Base-by-base conservation (phyloP, 169 alveolate species). In the Plasmodium gaboni region DNA sequence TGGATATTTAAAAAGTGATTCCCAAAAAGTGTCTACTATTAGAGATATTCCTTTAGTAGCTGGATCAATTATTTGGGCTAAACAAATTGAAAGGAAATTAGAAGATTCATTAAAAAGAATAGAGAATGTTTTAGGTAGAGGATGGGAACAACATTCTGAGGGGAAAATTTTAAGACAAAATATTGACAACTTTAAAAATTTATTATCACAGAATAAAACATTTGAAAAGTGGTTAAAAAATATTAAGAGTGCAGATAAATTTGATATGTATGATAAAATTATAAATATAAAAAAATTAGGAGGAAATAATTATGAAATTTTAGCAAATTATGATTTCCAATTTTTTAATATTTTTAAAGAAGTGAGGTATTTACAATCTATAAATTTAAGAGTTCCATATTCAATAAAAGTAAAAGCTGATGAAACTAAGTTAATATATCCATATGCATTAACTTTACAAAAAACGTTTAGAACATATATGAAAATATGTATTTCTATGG, bases 11-110 rank as follows among this genome's bases (percentile, higher is more conserved):
- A 96, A 94, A 19, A 96, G 98, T 78, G 95, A 97, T 70, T 98
- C 98, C 3, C 95, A 96, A 44, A 95, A 92, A 68, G 94, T 98
- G 72, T 93, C 98, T 50, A 89, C 95, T 68, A 94, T 96, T 53
- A 94, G 99, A 63, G 99, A 98, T 74, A 94, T 98, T 80, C 99
- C 99, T 0, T 93, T 95, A 10, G 95, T 97, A 13, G 96, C 99
- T 68, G 99, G 99, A 26, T 93, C 96, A 86, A 95, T 98, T 19
- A 96, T 98, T 1, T 98, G 99, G 99, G 96, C 96, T 46, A 96
- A 94, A 65, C 97, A 97, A 91, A 94, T 98, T 59, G 96, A 96
- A 88, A 93, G 96, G 24, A 94, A 95, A 70, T 96, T 97, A 32
- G 91, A 94, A 51, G 94, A 92, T 46, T 97, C 97, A 55, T 89